Percentiles rank a stretch among this genome's conserved stretches.
phyloP scores from a whole-genome alignment of 2,329 filamentous ascomycete species.

The Pseudocercospora eumusae region DNA sequence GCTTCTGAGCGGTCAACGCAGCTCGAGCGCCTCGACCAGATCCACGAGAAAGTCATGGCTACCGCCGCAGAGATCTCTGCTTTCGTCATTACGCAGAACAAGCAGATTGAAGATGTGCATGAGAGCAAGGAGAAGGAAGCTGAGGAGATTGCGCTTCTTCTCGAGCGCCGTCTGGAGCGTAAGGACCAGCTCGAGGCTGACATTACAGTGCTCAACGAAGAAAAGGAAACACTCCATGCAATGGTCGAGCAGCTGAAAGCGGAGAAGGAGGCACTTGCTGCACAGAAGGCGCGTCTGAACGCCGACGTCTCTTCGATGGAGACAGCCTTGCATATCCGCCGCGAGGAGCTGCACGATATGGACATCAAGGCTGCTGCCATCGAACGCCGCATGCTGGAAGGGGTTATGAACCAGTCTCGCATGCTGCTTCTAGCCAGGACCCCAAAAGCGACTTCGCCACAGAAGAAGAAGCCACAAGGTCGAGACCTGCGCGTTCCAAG shows the following conservation, averaged over 20 bases:
- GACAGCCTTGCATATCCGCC: conserved; percentile 82
- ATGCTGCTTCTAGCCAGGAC: conserved; percentile 76
- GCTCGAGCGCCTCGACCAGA: conserved; percentile 80
- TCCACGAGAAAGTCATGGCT: conserved; percentile 81
- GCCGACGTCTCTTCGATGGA: conserved; percentile 89
- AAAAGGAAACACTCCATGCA: conserved; percentile 51
- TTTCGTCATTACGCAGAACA: conserved; percentile 76
- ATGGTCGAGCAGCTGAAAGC: conserved; percentile 61
- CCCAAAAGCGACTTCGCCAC: conserved; percentile 45
- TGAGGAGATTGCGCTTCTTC: conserved; percentile 74
- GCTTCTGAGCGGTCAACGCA: conserved; percentile 71
- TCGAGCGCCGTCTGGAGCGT: conserved; percentile 72
- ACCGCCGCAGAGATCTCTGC: conserved; percentile 82
- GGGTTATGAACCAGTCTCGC: conserved; percentile 93
- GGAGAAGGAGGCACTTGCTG: conserved; percentile 73
- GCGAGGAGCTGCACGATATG: conserved; percentile 89
- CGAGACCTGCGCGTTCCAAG: conserved; percentile 45
- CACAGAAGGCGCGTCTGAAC: conserved; percentile 76
- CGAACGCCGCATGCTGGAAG: conserved; percentile 89
- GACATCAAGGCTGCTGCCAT: conserved; percentile 83
- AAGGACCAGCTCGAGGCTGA: conserved; percentile 60
- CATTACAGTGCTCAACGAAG: conserved; percentile 48
- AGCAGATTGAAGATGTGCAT: conserved; percentile 72
- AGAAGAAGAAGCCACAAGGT: conserved; percentile 44
- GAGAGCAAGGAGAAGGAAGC: conserved; percentile 77